phyloP scores from a whole-genome alignment of 352 stramenopile genomes.

The Phytophthora foliorum region DNA sequence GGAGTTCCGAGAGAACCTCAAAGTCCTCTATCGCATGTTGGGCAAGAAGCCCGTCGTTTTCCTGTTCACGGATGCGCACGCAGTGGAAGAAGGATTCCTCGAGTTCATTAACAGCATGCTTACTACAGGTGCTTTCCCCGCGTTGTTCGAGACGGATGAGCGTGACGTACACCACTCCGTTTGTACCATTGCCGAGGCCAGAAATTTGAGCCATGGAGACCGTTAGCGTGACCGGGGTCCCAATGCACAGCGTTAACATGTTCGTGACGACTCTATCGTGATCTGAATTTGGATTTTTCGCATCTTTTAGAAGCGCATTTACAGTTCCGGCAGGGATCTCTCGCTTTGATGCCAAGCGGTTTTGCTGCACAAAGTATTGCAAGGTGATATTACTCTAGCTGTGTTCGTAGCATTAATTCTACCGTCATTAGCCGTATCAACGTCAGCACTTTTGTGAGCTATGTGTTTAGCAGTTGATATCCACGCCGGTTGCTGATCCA shows the following conservation, averaged over 20 bases:
- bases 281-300: not conserved
- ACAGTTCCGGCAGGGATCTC: not conserved
- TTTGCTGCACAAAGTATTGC: conserved; percentile 1
- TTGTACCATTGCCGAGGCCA: not conserved
- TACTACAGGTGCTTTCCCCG: conserved; percentile 94
- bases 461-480: no score
- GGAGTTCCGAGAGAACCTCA: conserved; percentile 96
- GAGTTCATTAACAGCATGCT: conserved; percentile 99
- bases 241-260: not conserved
- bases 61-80: conserved; percentile 96
- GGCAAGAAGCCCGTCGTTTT: conserved; percentile 93
- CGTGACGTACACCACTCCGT: conserved; percentile 65
- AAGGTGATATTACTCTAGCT: not conserved
- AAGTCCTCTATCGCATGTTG: conserved; percentile 93
- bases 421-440: not conserved
- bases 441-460: conserved; percentile 1
- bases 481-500: no score
- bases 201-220: not conserved
- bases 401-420: not conserved
- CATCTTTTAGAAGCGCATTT: not conserved
- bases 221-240: not conserved
- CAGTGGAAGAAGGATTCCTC: conserved; percentile 96
- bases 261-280: not conserved
- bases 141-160: conserved; percentile 94
- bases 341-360: not conserved